Base-by-base conservation (phyloP, 805 yeast genomes). In the Schizosaccharomyces cryophilus region DNA sequence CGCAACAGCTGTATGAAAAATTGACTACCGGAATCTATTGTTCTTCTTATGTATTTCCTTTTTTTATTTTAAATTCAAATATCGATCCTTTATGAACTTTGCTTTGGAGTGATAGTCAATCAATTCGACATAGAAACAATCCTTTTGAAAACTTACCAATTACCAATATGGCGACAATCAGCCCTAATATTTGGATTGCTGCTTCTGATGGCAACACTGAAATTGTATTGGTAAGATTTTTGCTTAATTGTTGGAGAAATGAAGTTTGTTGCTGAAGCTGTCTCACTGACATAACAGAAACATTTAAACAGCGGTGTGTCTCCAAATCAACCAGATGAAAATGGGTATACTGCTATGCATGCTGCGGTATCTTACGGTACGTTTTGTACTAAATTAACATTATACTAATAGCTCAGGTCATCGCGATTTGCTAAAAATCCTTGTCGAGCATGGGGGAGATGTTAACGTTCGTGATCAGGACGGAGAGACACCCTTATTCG, bases 281-380 rank as follows among this genome's bases (percentile, higher is more conserved):
- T 19, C 26, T n/a, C 9, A 17, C 21, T 45, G 13, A 24, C 26
- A 19, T 17, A 5, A 19, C 15, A 51, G 56, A 51, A 51, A 51
- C 56, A 51, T 29, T 29, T 56, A 35, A 19, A 56, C 6, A 15
- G 17, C 17, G 60, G 60, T 13, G 29, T 56, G 11, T 35, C 82
- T 2, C 79, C 96, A 2, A 84, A 87, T 67, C 78, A 84, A 5
- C 80, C 83, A 64, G 99, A 93, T 70, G 85, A 86, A 0, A 87
- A 89, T 67, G 99, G 99, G 0, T 93, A 94, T 71, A 90, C 97
- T 0, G 95, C 98, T 5, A 77, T 93, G 13, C 99, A 93, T 70
- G 99, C 99, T 0, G 97, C 98, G 1, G 95, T 94, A 1, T 84
- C 96, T 1, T 93, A 93, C 70, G 60, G 60, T 56, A 56, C 7